Conservation (phyloP, 2,329 filamentous ascomycete species). For the Elsinoe australis region DNA sequence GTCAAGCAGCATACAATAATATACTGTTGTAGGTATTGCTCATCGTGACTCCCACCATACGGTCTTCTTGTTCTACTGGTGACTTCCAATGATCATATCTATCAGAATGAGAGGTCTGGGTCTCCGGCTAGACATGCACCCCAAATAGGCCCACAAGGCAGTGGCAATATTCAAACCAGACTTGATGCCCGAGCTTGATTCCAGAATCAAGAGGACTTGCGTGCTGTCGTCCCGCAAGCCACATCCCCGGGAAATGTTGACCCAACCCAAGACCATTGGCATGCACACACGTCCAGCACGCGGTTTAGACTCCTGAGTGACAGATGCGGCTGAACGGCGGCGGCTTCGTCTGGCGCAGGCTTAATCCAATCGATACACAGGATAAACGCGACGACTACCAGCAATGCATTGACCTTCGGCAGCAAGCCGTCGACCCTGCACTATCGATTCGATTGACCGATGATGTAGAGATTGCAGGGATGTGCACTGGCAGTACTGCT, state of each 20-base stretch:
- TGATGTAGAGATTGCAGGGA: conserved; percentile 13
- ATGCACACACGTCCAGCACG: conserved; percentile 1
- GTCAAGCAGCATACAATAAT: too few relatives aligned
- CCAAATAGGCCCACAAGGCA: too few relatives aligned
- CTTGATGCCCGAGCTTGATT: conserved; percentile 3
- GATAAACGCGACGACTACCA: not conserved
- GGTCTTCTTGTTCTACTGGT: too few relatives aligned
- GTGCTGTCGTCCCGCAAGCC: not conserved
- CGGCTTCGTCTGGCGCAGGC: conserved; percentile 2
- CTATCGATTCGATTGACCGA: conserved; percentile 10
- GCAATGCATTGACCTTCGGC: too few relatives aligned
- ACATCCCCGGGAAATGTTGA: too few relatives aligned
- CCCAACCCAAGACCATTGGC: not conserved
- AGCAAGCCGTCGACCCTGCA: not conserved
- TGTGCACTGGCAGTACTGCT: not conserved
- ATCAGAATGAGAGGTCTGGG: too few relatives aligned
- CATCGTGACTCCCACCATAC: too few relatives aligned
- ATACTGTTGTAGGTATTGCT: too few relatives aligned
- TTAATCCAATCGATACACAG: conserved; percentile 3
- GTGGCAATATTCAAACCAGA: too few relatives aligned
- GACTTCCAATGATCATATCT: too few relatives aligned
- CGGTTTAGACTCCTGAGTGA: conserved; percentile 9
- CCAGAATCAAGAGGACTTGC: not conserved
- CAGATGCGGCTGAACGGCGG: conserved; percentile 10
- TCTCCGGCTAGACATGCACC: too few relatives aligned